Evolutionary conservation across 2,329 filamentous ascomycete genomes (phyloP).

Genomic region (Hypoxylon sp.): DNA sequence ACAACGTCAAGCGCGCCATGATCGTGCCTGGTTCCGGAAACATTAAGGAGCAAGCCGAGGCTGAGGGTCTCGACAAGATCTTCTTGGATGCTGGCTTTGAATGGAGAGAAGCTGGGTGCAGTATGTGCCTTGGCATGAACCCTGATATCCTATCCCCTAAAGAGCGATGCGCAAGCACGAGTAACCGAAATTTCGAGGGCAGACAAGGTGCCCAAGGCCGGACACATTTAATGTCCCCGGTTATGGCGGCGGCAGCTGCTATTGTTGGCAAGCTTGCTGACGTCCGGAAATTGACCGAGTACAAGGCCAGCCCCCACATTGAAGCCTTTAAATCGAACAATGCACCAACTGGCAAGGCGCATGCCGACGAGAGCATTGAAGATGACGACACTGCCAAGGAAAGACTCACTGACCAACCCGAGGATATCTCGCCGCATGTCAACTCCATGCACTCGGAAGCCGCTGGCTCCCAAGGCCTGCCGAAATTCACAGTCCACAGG

Average conservation of each 20-base stretch:
- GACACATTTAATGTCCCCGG: constrained; percentile 96
- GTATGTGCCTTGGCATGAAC: constrained; percentile 99
- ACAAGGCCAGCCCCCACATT: constrained; percentile 71
- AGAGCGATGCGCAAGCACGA: constrained; percentile 95
- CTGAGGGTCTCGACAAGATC: constrained; percentile 92
- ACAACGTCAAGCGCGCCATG: constrained; percentile 94
- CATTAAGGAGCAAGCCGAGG: constrained; percentile 91
- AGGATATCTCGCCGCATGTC: constrained; percentile 74
- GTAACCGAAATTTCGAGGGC: constrained; percentile 97
- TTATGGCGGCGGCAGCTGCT: constrained; percentile 93
- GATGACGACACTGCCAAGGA: constrained; percentile 67
- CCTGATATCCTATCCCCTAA: constrained; percentile 93
- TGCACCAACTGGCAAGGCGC: constrained; percentile 57
- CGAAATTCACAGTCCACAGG: constrained; percentile 85
- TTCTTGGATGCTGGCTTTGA: constrained; percentile 94
- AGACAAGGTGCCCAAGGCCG: constrained; percentile 92
- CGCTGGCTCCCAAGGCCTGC: constrained; percentile 73
- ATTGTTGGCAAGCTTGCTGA: constrained; percentile 93
- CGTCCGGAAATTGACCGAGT: constrained; percentile 81
- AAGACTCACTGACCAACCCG: constrained; percentile 67
- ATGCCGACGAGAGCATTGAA: constrained; percentile 66
- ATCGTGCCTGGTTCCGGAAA: constrained; percentile 96
- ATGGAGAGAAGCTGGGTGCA: constrained; percentile 98
- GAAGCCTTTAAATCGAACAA: constrained; percentile 61
- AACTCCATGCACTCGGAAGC: constrained; percentile 68